Evolutionary conservation across 1,284 basidiomycete genomes (phyloP), one percentile per base, ranked within the genome.

Genomic region (Ganoderma lingzhi): DNA sequence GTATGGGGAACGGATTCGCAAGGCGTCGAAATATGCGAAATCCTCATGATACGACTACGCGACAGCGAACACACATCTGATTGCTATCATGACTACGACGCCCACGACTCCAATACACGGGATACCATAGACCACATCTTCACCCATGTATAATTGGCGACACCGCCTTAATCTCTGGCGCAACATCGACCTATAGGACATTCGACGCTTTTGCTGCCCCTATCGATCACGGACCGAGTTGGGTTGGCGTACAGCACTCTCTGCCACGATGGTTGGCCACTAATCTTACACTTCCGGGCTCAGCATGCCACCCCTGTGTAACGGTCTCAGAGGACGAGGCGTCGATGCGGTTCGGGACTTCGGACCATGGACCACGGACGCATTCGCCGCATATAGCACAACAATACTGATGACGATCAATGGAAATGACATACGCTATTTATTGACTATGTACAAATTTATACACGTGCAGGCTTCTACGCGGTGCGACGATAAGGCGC

Each of bases 1-100:
- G 51, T 87, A 84, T 69, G 87, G 86, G 37, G 82, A 84, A 72
- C 78, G 80, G 19, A 86, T 88, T 32, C 80, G 86, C 6, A 75
- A 76, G 56, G 75, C 76, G 55, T 82, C 81, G 71, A 63, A 32
- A 61, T 75, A 75, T 30, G 74, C 74, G 32, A 66, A 59, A 23
- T 32, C 39, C 14, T 41, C 41, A 41, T 61, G 48, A 53, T 5
- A 28, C 28, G 14, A 28, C 4, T n/a, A 48, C 45, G 6, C 23
- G 23, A 53, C 9, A 53, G 12, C 48, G 23, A 53, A 28, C 23
- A 23, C 23, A 23, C 14, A 12, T n/a, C 3, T 3, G 23, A 2
- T 14, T 5, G 3, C 9, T 1, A 28, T 14, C 48, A 28, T 3
- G 23, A 53, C 48, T 23, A 53, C 48, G 48, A 28, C 23, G 12